Evolutionary conservation across 2,329 filamentous ascomycete species (phyloP), one percentile per base, ranked within the genome.

Genomic region (Fusarium temperatum): DNA sequence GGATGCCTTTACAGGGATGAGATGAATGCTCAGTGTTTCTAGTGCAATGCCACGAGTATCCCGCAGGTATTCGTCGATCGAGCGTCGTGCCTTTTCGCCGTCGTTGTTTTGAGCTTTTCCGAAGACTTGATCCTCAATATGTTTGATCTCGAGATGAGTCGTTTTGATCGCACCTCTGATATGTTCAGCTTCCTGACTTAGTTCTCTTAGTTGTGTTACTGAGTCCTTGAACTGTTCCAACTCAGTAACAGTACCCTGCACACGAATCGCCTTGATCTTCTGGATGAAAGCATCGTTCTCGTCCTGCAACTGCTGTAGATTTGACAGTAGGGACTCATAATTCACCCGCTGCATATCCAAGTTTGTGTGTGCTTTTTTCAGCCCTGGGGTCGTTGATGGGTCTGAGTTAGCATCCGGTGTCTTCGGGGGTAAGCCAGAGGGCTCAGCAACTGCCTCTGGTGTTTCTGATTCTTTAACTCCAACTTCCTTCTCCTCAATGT

Each of bases 1-100:
- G 0, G 87, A 88, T 6, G 89, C 84, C 78, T 88, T 90, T 74
- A 90, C 84, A 0, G 90, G 90, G 39, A 93, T 86, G 38, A 90
- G 84, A 74, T 90, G 84, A 32, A 92, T 84, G 62, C 84, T 84
- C 24, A 93, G 82, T 4, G 84, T 84, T 57, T 88, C 81, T 4
- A 93, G 83, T 4, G 87, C 82, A 18, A 92, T 81, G 3, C 91
- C 91, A 72, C 91, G 85, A 4, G 89, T 91, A 7, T 84, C 81
- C 38, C 89, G 86, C 45, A 89, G 81, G 77, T 92, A 93, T 22
- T 89, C 86, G 41, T 81, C 84, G 57, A 86, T 84, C 14, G 72
- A 74, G 18, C 76, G 79, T 32, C 76, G 77, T 22, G 73, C 62
- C 14, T 57, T 45, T 10, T 78, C 77, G 11, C 55, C 57, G 30